Percentiles rank a stretch among this genome's conserved stretches.
Evolutionary conservation across 2,329 filamentous ascomycete genomes (phyloP).

Genomic region (Trichoderma atrobrunneum): DNA sequence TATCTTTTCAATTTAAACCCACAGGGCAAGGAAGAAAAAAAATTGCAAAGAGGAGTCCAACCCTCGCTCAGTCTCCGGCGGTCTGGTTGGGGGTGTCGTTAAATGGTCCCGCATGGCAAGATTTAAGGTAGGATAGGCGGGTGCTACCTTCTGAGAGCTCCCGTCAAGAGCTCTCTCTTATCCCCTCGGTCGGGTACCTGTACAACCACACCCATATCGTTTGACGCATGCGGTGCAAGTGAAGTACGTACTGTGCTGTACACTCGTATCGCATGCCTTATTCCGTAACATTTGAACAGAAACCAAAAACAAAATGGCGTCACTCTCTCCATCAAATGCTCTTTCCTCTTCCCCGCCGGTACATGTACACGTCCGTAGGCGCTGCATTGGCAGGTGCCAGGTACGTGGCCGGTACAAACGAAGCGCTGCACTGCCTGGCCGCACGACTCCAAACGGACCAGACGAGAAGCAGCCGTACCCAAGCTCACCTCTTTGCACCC

Average conservation of each 20-base stretch:
- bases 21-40: background rate
- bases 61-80: conserved; percentile 17
- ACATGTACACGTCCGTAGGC: background rate
- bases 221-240: conserved; percentile 14
- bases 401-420: background rate
- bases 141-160: conserved; percentile 3
- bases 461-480: background rate
- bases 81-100: conserved; percentile 17
- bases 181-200: background rate
- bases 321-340: background rate
- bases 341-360: background rate
- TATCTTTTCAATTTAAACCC: background rate
- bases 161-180: background rate
- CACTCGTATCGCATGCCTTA: background rate
- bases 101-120: background rate
- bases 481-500: background rate
- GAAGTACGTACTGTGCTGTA: background rate
- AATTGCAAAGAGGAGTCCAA: conserved; percentile 3
- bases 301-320: background rate
- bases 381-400: background rate
- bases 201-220: background rate
- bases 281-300: background rate
- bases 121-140: background rate
- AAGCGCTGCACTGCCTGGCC: background rate
- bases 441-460: background rate